Conservation (phyloP, 208 protist species). For the Angomonas ambiguus region DNA sequence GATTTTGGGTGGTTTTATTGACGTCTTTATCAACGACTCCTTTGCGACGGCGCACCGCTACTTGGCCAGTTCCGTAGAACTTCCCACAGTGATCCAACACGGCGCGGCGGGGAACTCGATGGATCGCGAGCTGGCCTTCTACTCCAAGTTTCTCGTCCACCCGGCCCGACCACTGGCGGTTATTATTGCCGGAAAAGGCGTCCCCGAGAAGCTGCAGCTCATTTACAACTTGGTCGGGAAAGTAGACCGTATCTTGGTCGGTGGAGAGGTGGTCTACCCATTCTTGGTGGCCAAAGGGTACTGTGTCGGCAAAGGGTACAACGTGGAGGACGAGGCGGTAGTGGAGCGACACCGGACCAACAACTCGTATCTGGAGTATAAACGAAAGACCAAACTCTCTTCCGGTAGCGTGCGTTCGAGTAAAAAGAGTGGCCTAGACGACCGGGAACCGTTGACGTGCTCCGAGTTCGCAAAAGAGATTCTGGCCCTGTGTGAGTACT, state of each 20-base stretch:
- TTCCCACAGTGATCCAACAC: conserved; percentile 64
- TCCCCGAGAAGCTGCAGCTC: conserved; percentile 54
- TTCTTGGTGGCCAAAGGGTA: conserved; percentile 63
- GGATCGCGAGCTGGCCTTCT: conserved; percentile 71
- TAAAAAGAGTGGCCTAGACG: neutral
- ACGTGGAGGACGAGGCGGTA: conserved; percentile 19
- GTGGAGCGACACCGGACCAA: conserved; percentile 4
- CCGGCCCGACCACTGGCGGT: conserved; percentile 51
- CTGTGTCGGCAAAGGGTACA: conserved; percentile 26
- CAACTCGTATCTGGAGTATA: conserved; percentile 7
- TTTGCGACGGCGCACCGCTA: conserved; percentile 55
- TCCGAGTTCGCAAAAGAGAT: conserved; percentile 78
- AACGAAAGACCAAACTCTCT: neutral
- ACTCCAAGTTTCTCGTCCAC: conserved; percentile 66
- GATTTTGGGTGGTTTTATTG: conserved; percentile 46
- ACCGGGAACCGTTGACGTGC: conserved; percentile 27
- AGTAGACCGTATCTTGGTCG: conserved; percentile 71
- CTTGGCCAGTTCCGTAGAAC: conserved; percentile 55
- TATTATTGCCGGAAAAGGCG: conserved; percentile 48
- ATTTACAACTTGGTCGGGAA: conserved; percentile 58
- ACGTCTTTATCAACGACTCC: conserved; percentile 82
- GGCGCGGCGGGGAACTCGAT: conserved; percentile 70
- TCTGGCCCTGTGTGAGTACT: conserved; percentile 85
- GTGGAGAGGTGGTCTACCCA: conserved; percentile 49
- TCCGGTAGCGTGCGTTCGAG: neutral